Percentiles rank a stretch among this genome's conserved stretches.
These are phyloP conservation scores for Clitoria ternatea DNA, from an alignment of 306 rosid genomes.

Conservation along the genomic window DNA sequence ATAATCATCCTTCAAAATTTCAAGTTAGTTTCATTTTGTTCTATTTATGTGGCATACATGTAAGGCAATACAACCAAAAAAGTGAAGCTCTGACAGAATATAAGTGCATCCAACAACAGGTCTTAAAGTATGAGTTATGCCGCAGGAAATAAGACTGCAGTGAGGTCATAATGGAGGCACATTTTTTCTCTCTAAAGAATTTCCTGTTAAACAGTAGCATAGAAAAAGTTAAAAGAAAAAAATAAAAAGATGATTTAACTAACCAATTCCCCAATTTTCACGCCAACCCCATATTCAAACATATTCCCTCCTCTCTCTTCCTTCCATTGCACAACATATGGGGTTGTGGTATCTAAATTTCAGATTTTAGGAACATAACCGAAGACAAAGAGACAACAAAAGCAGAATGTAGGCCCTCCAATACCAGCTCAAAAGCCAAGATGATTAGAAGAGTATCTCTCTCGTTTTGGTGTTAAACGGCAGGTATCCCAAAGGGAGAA, in stretches of 20 bases:
- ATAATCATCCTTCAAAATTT: background rate
- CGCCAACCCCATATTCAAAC: slow-evolving; percentile 39
- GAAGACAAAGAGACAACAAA: slow-evolving; percentile 34
- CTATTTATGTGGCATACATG: background rate
- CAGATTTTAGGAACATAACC: slow-evolving; percentile 33
- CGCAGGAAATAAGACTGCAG: slow-evolving; percentile 13
- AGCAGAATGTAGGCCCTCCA: slow-evolving; percentile 38
- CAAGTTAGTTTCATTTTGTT: background rate
- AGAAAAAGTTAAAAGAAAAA: background rate
- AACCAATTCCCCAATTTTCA: slow-evolving; percentile 21
- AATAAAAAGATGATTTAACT: background rate
- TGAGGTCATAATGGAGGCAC: slow-evolving; percentile 18
- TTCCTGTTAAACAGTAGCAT: background rate
- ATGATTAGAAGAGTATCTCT: slow-evolving; percentile 46
- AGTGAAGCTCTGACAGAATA: background rate
- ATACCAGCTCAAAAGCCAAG: slow-evolving; percentile 58
- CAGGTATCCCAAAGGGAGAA: too few relatives aligned
- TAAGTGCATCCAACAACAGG: background rate
- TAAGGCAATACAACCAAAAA: background rate
- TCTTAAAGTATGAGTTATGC: slow-evolving; percentile 15
- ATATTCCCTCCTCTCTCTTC: slow-evolving; percentile 27
- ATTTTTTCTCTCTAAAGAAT: slow-evolving; percentile 13
- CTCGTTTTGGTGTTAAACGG: too few relatives aligned
- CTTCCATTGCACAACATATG: slow-evolving; percentile 7
- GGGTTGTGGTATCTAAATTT: slow-evolving; percentile 19